Evolutionary conservation across 176 grass and related monocot genomes (phyloP), one percentile per base, ranked within the genome.

Genomic region (Oryza meridionalis): DNA sequence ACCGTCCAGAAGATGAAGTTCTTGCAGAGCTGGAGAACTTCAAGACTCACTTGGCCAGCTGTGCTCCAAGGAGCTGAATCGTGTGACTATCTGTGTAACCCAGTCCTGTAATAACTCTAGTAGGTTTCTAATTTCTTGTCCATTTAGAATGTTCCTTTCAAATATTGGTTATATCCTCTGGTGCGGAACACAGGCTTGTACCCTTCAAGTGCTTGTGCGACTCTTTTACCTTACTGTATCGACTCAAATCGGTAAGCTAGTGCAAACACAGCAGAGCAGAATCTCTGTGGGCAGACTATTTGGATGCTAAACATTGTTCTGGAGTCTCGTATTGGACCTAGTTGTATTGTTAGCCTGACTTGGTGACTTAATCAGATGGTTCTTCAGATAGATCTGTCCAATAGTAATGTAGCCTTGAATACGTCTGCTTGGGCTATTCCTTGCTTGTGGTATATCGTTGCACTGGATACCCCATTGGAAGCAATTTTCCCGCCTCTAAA

Each of bases 21-120:
- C 76, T 95, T 67, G 38, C 85, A n/a, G 96, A 98, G 63, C 75
- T 95, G 82, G 89, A 99, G 88, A 94, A 84, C 40, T 99, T 96
- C 86, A 99, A 94, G 81, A 7, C 90, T 40, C 89, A 94, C 85
- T 64, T 90, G 46, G 65, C 86, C 50, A 81, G 85, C 77, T 99
- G 91, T 64, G 47, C 73, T 29, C 87, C 93, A 0, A 91, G 88
- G 80, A 31, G 62, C 24, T 96, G 85, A 87, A 85, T 65, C 62
- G 75, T 82, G 45, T 14, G 55, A 87, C 67, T 43, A 31, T 59
- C 44, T 76, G 51, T 67, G n/a, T 32, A 79, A 82, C 46, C 44
- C 55, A 24, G 55, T 67, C 67, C n/a, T 58, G 45, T 89, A 77
- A 22, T 64, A 84, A 66, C 75, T 55, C 53, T 9, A 55, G 31